Percentiles rank a stretch among this genome's conserved stretches.
phyloP scores from a whole-genome alignment of 139 green algal species.

The Chlamydomonas incerta region DNA sequence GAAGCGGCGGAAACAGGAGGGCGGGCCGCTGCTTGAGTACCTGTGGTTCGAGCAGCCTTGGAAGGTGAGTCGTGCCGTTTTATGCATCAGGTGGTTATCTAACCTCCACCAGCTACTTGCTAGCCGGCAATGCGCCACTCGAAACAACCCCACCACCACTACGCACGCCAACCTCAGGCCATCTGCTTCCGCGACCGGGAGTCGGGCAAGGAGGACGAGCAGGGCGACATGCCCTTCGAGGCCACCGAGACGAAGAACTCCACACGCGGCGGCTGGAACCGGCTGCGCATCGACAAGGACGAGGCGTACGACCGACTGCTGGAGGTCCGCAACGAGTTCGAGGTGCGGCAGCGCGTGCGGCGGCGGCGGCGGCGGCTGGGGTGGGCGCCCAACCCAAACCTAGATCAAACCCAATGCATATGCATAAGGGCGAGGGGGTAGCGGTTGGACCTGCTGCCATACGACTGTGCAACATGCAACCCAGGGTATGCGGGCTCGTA shows the following conservation, averaged over 20 bases:
- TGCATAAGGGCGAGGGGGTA: no score
- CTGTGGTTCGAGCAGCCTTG: conserved; percentile 58
- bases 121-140: no score
- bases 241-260: conserved; percentile 49
- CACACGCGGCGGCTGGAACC: conserved; percentile 19
- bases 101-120: no score
- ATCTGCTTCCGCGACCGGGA: conserved; percentile 37
- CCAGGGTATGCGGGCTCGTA: neutral
- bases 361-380: neutral
- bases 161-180: conserved; percentile 29
- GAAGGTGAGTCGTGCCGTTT: conserved; percentile 58
- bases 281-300: conserved; percentile 45
- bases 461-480: no score
- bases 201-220: conserved; percentile 19
- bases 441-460: no score
- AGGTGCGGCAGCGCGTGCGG: conserved; percentile 46
- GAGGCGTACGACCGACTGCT: conserved; percentile 48
- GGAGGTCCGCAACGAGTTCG: conserved; percentile 57
- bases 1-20: conserved; percentile 39
- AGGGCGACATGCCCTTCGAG: conserved; percentile 60
- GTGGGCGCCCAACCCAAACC: no score
- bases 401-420: no score
- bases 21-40: conserved; percentile 43
- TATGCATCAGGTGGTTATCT: no score
- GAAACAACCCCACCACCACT: neutral